Evolutionary conservation across 2,329 filamentous ascomycete genomes (phyloP).

Genomic region (Hypoxylon sp.): DNA sequence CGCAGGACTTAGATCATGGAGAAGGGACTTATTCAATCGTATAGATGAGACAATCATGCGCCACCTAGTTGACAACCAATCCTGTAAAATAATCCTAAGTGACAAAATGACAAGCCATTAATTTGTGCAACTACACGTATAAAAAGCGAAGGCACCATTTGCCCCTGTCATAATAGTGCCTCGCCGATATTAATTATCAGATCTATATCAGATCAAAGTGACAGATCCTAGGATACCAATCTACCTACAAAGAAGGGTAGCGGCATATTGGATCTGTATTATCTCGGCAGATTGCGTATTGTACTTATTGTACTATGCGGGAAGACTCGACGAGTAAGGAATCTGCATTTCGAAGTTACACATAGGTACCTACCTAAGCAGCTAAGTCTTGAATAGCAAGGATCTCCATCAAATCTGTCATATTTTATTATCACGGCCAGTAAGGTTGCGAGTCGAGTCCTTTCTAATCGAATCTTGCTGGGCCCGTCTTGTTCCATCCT

Average conservation of each 20-base stretch:
- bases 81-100: background rate
- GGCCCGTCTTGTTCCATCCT: background rate
- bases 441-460: background rate
- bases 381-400: background rate
- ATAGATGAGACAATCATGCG: background rate
- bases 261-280: background rate
- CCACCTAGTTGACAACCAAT: too few relatives aligned
- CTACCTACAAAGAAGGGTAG: background rate
- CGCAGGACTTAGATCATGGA: background rate
- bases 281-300: conserved; percentile 19
- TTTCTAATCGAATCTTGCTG: background rate
- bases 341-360: background rate
- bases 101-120: background rate
- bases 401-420: background rate
- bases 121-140: too few relatives aligned
- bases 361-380: background rate
- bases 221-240: background rate
- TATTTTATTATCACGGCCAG: background rate
- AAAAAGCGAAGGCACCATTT: background rate
- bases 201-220: background rate
- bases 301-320: conserved; percentile 12
- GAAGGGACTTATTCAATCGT: background rate
- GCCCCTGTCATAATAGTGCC: background rate
- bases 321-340: background rate
- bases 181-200: background rate